phyloP scores from a whole-genome alignment of 2,329 filamentous ascomycete species.

The Trichoderma gracile region DNA sequence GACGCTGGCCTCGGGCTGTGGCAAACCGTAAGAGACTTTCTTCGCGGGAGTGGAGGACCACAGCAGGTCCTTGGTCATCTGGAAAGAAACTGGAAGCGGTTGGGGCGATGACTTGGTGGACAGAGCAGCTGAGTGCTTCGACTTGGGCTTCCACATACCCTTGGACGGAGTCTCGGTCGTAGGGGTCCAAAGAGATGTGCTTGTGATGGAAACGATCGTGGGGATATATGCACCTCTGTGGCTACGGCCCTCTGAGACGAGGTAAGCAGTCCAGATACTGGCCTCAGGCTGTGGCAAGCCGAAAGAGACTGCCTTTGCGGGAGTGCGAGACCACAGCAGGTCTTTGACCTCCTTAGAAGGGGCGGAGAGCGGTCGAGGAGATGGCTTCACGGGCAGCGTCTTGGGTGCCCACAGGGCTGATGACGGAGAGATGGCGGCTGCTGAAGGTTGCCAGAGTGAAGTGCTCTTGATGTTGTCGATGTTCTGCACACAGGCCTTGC shows the following conservation, averaged over 20 bases:
- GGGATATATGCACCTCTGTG: neutral
- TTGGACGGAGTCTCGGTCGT: neutral
- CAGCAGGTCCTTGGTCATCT: too few species aligned
- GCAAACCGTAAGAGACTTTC: neutral
- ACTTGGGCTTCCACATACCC: neutral
- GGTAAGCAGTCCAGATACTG: slow-evolving; percentile 2
- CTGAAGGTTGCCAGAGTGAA: too few species aligned
- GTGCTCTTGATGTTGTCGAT: too few species aligned
- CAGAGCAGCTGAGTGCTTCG: neutral
- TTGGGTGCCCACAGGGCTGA: too few species aligned
- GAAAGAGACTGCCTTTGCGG: neutral
- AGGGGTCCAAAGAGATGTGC: slow-evolving; percentile 10
- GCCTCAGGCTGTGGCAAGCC: slow-evolving; percentile 20
- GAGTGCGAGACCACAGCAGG: slow-evolving; percentile 12
- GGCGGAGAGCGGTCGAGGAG: too few species aligned
- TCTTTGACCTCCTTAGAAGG: too few species aligned
- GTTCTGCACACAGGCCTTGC: too few species aligned
- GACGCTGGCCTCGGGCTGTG: neutral
- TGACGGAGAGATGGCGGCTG: too few species aligned
- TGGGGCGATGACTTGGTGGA: too few species aligned
- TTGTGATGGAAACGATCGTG: neutral
- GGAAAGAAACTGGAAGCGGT: too few species aligned
- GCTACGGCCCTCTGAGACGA: slow-evolving; percentile 1
- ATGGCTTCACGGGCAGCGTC: too few species aligned
- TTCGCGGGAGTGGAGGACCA: neutral